Base-by-base conservation (phyloP, 108 stramenopile genomes). In the Schizochytrium sp. region DNA sequence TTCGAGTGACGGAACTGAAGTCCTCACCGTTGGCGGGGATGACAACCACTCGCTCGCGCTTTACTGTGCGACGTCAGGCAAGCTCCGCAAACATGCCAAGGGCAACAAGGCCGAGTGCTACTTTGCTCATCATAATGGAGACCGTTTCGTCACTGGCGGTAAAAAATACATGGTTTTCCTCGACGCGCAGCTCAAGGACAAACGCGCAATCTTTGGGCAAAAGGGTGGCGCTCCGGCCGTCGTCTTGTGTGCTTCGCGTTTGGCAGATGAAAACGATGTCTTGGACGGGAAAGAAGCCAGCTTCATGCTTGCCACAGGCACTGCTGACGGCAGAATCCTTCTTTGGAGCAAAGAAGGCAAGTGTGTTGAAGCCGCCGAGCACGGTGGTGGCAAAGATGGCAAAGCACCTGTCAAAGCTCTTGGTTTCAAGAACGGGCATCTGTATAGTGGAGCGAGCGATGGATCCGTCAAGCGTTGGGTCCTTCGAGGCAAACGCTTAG, bases 11-110 rank as follows among this genome's bases (percentile, higher is more conserved):
- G 95, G 93, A 2, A 53, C 76, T 5, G 58, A 72, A 48, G 87
- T 95, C 57, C 88, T 92, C n/a, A 72, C 94, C 44, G 63, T 94
- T 21, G 94, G 94, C 29, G 59, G 45, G 21, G 94, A 94, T 60
- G 87, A 91, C 14, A 51, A 94, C 88, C 92, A 93, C 63, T 88
- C 88, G 23, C 23, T 95, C 5, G 60, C 71, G 23, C 72, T 96
- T 14, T 92, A 83, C 59, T 93, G 94, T 72, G 92, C 93, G 90
- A 60, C 89, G 51, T 91, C 92, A 44, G 94, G 93, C 2, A 60
- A 55, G 59, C 87, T 90, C 57, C 89, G 91, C 3, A 57, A 58
- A 5, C 5, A 5, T 19, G 41, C 60, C 19, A 60, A 72, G n/a
- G 89, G 88, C 18, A 29, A 21, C 16, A 60, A 71, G 57, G 58